Evolutionary conservation across 495 filamentous ascomycete species (phyloP).

Genomic region (Staphylotrichum tortipilum): DNA sequence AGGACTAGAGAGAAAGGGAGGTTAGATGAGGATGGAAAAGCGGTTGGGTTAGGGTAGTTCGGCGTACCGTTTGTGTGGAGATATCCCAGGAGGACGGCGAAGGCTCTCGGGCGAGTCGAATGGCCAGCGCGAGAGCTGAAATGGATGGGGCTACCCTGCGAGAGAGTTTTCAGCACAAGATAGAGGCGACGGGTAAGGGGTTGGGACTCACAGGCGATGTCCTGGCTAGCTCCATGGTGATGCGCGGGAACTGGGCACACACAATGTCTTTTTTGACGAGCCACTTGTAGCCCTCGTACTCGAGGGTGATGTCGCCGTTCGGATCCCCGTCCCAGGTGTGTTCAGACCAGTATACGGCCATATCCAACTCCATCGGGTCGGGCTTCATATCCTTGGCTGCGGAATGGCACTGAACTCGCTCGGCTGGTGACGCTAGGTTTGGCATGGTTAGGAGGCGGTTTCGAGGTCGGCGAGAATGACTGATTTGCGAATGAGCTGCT

Average conservation of each 20-base stretch:
- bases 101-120: background rate
- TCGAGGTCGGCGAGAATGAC: background rate
- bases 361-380: background rate
- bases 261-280: slow-evolving; percentile 1
- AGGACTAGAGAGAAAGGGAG: background rate
- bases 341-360: background rate
- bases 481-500: background rate
- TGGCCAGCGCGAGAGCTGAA: background rate
- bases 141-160: background rate
- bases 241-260: background rate
- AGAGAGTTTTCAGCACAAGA: no score
- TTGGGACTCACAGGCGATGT: background rate
- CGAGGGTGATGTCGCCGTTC: background rate
- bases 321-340: background rate
- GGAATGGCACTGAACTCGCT: no score
- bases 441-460: no score
- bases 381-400: no score
- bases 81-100: background rate
- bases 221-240: background rate
- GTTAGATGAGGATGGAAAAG: background rate
- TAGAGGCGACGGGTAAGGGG: no score
- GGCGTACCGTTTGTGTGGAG: slow-evolving; percentile 3
- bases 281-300: background rate
- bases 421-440: no score
- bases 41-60: background rate